Base-by-base conservation (phyloP, 345 rosid genomes). In the Schrenkiella parvula region DNA sequence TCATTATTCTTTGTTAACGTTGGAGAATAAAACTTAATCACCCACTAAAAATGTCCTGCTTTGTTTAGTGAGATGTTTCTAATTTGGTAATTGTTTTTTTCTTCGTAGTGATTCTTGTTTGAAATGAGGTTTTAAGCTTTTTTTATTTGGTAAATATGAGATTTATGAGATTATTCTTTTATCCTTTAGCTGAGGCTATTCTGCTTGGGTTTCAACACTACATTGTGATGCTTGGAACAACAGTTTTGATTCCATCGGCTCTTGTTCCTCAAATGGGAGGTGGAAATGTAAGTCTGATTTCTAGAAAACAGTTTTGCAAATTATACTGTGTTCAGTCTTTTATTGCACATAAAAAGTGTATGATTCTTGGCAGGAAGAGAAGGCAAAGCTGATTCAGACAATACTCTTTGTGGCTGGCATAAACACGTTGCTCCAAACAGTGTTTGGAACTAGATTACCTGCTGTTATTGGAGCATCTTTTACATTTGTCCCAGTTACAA, bases 241-340 rank as follows among this genome's bases (percentile, higher is more conserved):
- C 90, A 7, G 99, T 95, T 84, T 66, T 95, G 72, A 95, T 95
- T 71, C 98, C 98, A n/a, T 81, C 91, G 25, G 79, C 97, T 50
- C 97, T 95, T 17, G 99, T 95, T 66, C 99, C 99, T 4, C 99
- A 90, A 80, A 95, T 95, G 99, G 99, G 99, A 64, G 99, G 99
- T 72, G 82, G 97, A 88, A 89, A 89, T 80, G 99, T 95, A 85
- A 85, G 91, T 7, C 74, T 14, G 23, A n/a, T 66, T 43, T 8
- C 43, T 58, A 22, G 5, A 4, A 4, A 44, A 12, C n/a, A 19
- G 11, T 14, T 42, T 13, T 35, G 11, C 64, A 25, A 3, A 59
- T 7, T 17, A 23, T 21, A 34, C 25, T 32, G 26, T 56, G 25
- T 46, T 37, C 65, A 42, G 47, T 74, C 26, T 38, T 56, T 39